Evolutionary conservation across 2,329 filamentous ascomycete genomes (phyloP).

Genomic region (Aureobasidium vineae): DNA sequence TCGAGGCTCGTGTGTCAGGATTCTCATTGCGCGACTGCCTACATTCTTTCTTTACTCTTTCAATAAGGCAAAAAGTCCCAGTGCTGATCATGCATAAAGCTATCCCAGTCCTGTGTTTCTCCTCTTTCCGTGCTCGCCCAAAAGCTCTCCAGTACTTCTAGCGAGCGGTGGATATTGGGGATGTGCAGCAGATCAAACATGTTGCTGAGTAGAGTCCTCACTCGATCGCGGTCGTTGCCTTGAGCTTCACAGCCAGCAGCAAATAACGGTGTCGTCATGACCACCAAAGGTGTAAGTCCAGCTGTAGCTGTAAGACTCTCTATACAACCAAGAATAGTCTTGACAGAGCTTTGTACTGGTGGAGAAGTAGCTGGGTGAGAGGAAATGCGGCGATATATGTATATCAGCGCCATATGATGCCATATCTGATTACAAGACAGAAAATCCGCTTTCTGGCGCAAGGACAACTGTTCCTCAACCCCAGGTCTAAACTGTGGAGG

Average conservation of each 20-base stretch:
- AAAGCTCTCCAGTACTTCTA: constrained; percentile 27
- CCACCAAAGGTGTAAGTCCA: constrained; percentile 25
- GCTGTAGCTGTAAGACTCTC: constrained; percentile 22
- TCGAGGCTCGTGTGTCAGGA: too few relatives aligned
- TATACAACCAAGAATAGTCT: constrained; percentile 7
- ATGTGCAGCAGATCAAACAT: constrained; percentile 26
- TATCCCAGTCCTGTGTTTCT: constrained; percentile 23
- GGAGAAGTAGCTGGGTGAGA: neutral
- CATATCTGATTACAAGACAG: constrained; percentile 20
- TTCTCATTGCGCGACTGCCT: too few relatives aligned
- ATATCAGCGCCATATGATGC: constrained; percentile 27
- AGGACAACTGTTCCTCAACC: constrained; percentile 12
- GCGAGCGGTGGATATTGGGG: constrained; percentile 16
- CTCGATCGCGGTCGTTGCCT: constrained; percentile 6
- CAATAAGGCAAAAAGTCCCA: constrained; percentile 28
- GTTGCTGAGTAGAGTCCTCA: constrained; percentile 4
- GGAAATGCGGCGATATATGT: constrained; percentile 24
- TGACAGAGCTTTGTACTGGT: constrained; percentile 8
- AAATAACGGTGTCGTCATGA: constrained; percentile 26
- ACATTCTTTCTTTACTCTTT: too few relatives aligned
- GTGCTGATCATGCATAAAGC: constrained; percentile 25
- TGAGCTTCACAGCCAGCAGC: constrained; percentile 25
- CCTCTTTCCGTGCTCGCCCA: constrained; percentile 6
- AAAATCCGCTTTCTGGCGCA: constrained; percentile 20
- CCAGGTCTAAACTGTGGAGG: constrained; percentile 18